Conservation (phyloP, 371 early-diverging fungal species). For the Mucor plumbeus region DNA sequence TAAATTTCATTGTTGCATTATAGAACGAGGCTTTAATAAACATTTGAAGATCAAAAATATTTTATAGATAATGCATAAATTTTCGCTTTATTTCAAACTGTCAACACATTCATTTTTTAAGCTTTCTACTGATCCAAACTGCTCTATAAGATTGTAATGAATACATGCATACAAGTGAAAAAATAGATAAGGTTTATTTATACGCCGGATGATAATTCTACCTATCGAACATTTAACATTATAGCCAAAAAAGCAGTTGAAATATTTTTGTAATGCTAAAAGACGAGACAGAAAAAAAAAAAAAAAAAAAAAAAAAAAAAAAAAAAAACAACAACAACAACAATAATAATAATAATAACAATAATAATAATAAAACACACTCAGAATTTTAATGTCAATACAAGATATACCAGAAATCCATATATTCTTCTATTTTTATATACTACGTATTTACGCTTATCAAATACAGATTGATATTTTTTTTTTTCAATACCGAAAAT, state of each 20-base stretch:
- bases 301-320: too few species aligned
- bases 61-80: too few species aligned
- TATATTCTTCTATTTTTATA: not conserved
- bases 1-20: not conserved
- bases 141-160: not conserved
- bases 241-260: not conserved
- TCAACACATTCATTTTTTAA: too few species aligned
- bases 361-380: not conserved
- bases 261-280: too few species aligned
- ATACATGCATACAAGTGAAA: not conserved
- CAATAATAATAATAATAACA: too few species aligned
- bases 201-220: slow-evolving; percentile 18
- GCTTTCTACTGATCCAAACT: too few species aligned
- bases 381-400: too few species aligned
- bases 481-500: not conserved
- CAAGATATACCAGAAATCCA: not conserved
- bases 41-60: too few species aligned
- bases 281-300: not conserved
- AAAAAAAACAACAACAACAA: too few species aligned
- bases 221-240: slow-evolving; percentile 10
- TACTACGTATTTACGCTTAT: not conserved
- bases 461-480: not conserved
- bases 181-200: not conserved
- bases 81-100: too few species aligned
- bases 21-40: not conserved